Evolutionary conservation across 768 basidiomycete species (phyloP), one percentile per base, ranked within the genome.

Genomic region (Rhodotorula sphaerocarpa): DNA sequence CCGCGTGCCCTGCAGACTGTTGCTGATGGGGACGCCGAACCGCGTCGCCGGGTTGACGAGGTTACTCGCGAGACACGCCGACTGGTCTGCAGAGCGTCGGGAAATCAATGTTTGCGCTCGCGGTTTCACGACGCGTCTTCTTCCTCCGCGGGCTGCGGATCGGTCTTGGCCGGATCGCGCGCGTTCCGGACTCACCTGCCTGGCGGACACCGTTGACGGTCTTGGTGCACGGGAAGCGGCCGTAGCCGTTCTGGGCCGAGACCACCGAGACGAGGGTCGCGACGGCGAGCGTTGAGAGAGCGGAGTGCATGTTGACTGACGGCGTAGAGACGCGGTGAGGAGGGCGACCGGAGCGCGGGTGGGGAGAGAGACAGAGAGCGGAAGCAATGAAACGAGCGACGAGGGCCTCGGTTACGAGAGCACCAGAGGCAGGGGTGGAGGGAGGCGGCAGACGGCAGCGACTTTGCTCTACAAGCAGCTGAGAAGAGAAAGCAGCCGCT

Each of bases 201-300:
- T 55, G 50, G 59, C 47, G 45, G 41, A 59, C 39, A 3, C 33
- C 41, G 51, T 66, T 55, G 27, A 25, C 50, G 46, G 50, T 50
- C 44, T 61, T 55, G 33, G 51, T 57, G 55, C 59, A 66, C 18
- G 59, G 30, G 51, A 65, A 65, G 15, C 63, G 57, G 42, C 63
- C 63, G 63, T 64, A 64, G 27, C 55, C 55, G 33, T 12, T 23
- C 5, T 23, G 44, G 23, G 14, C 45, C 21, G 30, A 1, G 5
- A 55, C 59, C 55, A 66, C n/a, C 20, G 64, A 42, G 31, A 50
- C 48, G 50, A 65, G n/a, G 25, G 64, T 52, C 9, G 46, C 55
- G 50, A 36, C 20, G 48, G 48, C 48, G n/a, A n/a, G n/a, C n/a
- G n/a, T n/a, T n/a, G n/a, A n/a, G 63, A 65, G 25, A 20, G 59